Conservation (phyloP, 148 eudicot species). For the Camellia japonica region DNA sequence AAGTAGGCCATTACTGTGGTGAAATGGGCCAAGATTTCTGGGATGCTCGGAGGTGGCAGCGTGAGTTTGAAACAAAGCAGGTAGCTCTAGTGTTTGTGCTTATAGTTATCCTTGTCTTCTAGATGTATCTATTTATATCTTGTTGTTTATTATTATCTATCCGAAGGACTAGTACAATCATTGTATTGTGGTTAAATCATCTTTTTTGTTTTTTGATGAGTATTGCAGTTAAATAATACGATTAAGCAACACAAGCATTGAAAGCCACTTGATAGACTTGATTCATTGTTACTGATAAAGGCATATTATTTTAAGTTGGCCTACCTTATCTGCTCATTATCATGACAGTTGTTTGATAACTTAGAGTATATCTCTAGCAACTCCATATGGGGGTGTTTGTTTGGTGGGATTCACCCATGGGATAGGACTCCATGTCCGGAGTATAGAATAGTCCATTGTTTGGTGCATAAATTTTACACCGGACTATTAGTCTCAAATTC, state of each 20-base stretch:
- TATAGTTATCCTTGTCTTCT: too few relatives aligned
- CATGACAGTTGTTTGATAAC: background rate
- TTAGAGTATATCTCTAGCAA: background rate
- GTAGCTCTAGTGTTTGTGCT: slow-evolving; percentile 26
- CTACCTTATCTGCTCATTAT: background rate
- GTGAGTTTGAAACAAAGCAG: slow-evolving; percentile 94
- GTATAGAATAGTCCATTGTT: too few relatives aligned
- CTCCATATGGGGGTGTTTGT: background rate
- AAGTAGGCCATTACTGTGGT: slow-evolving; percentile 98
- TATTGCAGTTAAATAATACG: background rate
- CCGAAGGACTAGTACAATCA: background rate
- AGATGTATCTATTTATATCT: background rate
- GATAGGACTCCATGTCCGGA: too few relatives aligned
- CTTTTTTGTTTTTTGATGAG: too few relatives aligned
- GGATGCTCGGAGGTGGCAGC: slow-evolving; percentile 96
- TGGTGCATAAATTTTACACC: too few relatives aligned
- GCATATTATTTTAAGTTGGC: background rate
- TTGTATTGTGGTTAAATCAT: background rate
- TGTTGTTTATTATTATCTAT: background rate
- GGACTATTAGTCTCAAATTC: too few relatives aligned
- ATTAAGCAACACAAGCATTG: too few relatives aligned
- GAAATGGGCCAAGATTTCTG: slow-evolving; percentile 99
- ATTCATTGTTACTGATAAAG: too few relatives aligned
- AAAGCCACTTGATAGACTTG: background rate
- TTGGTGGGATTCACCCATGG: too few relatives aligned